These are phyloP conservation scores for Coemansia sp. DNA, from an alignment of 192 early-diverging fungal species.

Conservation along the genomic window DNA sequence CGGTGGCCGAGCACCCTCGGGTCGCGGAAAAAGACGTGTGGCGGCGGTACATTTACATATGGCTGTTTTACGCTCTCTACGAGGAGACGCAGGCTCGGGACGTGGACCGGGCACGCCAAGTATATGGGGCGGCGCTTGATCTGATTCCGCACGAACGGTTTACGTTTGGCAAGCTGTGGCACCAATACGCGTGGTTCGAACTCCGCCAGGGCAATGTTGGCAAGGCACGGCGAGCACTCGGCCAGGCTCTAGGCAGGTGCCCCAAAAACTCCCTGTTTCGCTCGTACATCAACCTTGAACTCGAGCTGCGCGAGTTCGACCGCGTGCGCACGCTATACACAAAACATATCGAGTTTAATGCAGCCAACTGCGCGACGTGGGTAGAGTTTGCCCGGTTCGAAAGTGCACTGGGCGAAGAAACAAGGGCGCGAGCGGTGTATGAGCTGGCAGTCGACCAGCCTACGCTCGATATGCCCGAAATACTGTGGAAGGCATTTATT, in stretches of 20 bases:
- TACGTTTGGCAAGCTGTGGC: slow-evolving; percentile 98
- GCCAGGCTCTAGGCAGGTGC: slow-evolving; percentile 80
- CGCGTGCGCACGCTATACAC: slow-evolving; percentile 86
- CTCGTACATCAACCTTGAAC: slow-evolving; percentile 95
- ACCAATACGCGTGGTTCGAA: slow-evolving; percentile 90
- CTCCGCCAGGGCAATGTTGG: slow-evolving; percentile 73
- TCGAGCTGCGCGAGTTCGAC: slow-evolving; percentile 92
- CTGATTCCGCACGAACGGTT: slow-evolving; percentile 91
- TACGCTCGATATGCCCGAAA: slow-evolving; percentile 95
- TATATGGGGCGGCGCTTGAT: slow-evolving; percentile 80
- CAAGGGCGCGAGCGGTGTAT: slow-evolving; percentile 84
- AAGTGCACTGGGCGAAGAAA: slow-evolving; percentile 76
- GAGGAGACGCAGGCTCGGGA: slow-evolving; percentile 89
- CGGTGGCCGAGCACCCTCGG: slow-evolving; percentile 78
- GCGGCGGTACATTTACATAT: slow-evolving; percentile 98
- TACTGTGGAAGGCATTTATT: slow-evolving; percentile 98
- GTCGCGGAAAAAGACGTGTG: slow-evolving; percentile 90
- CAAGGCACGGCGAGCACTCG: slow-evolving; percentile 77
- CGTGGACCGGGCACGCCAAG: slow-evolving; percentile 71
- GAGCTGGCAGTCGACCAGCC: slow-evolving; percentile 89
- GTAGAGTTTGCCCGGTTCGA: slow-evolving; percentile 96
- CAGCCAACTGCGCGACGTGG: slow-evolving; percentile 90
- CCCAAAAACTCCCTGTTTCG: slow-evolving; percentile 90
- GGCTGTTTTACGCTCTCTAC: slow-evolving; percentile 96
- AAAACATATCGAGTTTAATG: slow-evolving; percentile 87